Evolutionary conservation across 1,139 yeast genomes (phyloP), one percentile per base, ranked within the genome.

Genomic region (Pichiaceae sp.): DNA sequence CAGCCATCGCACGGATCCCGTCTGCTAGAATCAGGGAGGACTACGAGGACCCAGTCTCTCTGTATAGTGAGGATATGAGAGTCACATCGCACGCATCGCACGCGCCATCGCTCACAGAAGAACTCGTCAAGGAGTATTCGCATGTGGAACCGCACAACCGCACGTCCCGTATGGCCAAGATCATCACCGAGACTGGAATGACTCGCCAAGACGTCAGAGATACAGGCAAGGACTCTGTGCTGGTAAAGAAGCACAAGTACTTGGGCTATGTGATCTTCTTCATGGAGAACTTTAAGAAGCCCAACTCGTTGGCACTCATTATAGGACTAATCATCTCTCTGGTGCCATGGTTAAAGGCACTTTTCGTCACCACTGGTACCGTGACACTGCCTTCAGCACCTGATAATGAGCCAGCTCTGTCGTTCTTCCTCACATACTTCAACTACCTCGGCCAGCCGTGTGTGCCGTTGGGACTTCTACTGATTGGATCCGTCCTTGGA

Each of bases 401-500:
- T 0, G 96, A 89, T 59, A 66, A 69, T 3, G 66, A 69, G 43
- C 96, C 96, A 0, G 83, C 95, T 1, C 64, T 89, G 34, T 83
- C 87, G 21, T 89, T 89, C 48, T 42, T 87, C 4, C 73, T 89
- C 66, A 95, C 86, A 53, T 77, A 77, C 43, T 67, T 87, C 1
- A 59, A 72, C 24, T 89, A 89, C 54, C 63, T 85, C 2, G 95
- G 96, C 0, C 75, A 76, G 3, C 96, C 96, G 0, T 75, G 87
- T 27, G 96, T 89, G 20, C 97, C 96, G 0, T 59, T 85, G 39
- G 96, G 96, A 1, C 64, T 89, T 40, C 55, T 84, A 35, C 57
- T 89, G 41, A 61, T 89, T 33, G 97, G 97, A 1, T 91, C 94
- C 3, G 81, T 95, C 4, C 69, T 89, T 29, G 80, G 95, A 1